Conservation (phyloP, 129 eudicot species). For the Lactuca saligna region DNA sequence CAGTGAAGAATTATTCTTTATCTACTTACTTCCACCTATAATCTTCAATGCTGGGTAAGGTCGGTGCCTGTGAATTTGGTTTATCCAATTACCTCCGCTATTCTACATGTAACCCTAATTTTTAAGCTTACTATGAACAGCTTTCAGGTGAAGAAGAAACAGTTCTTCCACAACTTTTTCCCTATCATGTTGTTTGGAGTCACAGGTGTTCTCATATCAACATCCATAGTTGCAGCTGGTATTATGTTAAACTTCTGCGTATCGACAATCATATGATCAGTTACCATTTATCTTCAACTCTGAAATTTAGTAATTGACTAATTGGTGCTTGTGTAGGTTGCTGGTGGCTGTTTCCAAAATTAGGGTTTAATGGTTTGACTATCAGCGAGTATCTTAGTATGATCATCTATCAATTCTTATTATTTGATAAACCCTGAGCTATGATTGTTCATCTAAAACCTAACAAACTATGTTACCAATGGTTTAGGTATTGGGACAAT, state of each 20-base stretch:
- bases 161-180: constrained; percentile 86
- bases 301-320: constrained; percentile 3
- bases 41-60: constrained; percentile 95
- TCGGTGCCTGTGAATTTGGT: constrained; percentile 9
- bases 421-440: not conserved
- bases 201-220: constrained; percentile 78
- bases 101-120: constrained; percentile 3
- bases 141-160: constrained; percentile 94
- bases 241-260: constrained; percentile 7
- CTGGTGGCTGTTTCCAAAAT: constrained; percentile 76
- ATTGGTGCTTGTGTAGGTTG: constrained; percentile 47
- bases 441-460: not conserved
- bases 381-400: constrained; percentile 76
- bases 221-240: constrained; percentile 79
- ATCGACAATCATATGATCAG: not conserved
- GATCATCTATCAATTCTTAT: constrained; percentile 5
- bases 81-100: not conserved
- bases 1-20: constrained; percentile 79
- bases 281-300: constrained; percentile 12
- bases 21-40: constrained; percentile 88
- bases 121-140: constrained; percentile 39
- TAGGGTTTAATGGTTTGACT: constrained; percentile 59
- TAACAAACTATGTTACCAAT: constrained; percentile 8
- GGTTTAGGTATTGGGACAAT: constrained; percentile 80
- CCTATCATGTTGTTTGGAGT: constrained; percentile 89